phyloP scores from a whole-genome alignment of 192 early-diverging fungal species.

The Podila epigama region DNA sequence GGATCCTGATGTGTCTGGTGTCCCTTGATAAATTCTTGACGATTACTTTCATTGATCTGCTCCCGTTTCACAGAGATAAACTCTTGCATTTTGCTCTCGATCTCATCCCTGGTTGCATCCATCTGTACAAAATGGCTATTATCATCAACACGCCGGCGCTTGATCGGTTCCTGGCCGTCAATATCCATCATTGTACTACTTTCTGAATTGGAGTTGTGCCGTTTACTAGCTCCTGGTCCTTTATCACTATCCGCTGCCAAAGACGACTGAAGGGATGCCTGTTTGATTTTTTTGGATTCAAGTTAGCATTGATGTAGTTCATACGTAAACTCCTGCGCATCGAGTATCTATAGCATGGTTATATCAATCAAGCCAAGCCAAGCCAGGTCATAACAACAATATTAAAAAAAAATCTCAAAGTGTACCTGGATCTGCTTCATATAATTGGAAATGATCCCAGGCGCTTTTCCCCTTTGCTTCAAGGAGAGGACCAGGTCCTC shows the following conservation, averaged over 20 bases:
- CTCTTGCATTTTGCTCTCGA: slow-evolving; percentile 55
- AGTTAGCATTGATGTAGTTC: too few relatives aligned
- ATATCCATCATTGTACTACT: neutral
- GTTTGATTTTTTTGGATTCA: neutral
- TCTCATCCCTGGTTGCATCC: slow-evolving; percentile 51
- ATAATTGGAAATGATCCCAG: slow-evolving; percentile 27
- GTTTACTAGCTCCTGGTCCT: slow-evolving; percentile 17
- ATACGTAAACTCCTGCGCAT: too few relatives aligned
- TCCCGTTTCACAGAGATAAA: slow-evolving; percentile 62
- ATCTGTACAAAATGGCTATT: slow-evolving; percentile 43
- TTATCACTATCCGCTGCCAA: neutral
- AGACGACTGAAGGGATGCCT: slow-evolving; percentile 11
- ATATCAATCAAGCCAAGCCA: neutral
- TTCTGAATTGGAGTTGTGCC: slow-evolving; percentile 8
- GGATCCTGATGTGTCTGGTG: slow-evolving; percentile 11
- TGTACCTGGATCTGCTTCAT: slow-evolving; percentile 28
- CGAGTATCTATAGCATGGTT: too few relatives aligned
- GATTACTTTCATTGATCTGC: slow-evolving; percentile 69
- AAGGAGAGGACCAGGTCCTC: slow-evolving; percentile 33
- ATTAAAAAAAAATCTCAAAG: neutral
- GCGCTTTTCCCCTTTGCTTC: slow-evolving; percentile 19
- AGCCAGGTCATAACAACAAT: neutral
- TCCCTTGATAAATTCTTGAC: slow-evolving; percentile 64
- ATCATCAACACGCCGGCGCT: slow-evolving; percentile 33
- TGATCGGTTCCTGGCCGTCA: slow-evolving; percentile 20